Base-by-base conservation (phyloP, 441 rosid genomes). In the Corymbia citriodora region DNA sequence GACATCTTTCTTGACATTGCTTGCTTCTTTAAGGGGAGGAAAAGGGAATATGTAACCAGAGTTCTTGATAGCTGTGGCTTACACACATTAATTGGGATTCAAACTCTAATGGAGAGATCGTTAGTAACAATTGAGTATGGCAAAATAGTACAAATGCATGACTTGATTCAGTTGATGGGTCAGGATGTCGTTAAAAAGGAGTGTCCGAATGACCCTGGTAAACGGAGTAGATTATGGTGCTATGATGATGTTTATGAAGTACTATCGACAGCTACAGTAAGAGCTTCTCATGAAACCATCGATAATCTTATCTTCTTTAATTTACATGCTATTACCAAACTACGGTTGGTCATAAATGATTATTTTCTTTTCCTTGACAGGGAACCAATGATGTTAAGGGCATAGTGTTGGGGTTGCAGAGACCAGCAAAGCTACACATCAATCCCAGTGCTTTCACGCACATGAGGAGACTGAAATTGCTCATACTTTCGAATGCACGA, bases 381-480 rank as follows among this genome's bases (percentile, higher is more conserved):
- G 2, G 61, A 25, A 59, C 15, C 8, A 0, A 23, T 0, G 65
- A 0, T 25, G 15, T 59, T 25, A 59, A 5, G 25, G 65, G n/a
- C n/a, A 59, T 25, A 25, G 65, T 59, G 65, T 1, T 59, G 65
- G 7, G 1, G 0, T 59, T 10, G 65, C 1, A 0, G 0, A 25
- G 0, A 25, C 7, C 0, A 25, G 0, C 0, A 59, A 3, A 0
- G 65, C 65, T 59, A 25, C 0, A 25, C 8, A 59, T 59, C 0
- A 0, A 1, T 59, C n/a, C 0, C 0, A 0, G 2, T 59, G 65
- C 65, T 59, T 25, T 59, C n/a, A 5, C 3, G 0, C n/a, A 0
- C 33, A 29, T 63, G 72, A 65, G 40, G 3, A 65, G 3, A 15
- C 21, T 65, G 1, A 65, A 15, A 65, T 3, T 65, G 40, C 74